Evolutionary conservation across 257 asterid genomes (phyloP), one percentile per base, ranked within the genome.

Genomic region (Lithospermum erythrorhizon): DNA sequence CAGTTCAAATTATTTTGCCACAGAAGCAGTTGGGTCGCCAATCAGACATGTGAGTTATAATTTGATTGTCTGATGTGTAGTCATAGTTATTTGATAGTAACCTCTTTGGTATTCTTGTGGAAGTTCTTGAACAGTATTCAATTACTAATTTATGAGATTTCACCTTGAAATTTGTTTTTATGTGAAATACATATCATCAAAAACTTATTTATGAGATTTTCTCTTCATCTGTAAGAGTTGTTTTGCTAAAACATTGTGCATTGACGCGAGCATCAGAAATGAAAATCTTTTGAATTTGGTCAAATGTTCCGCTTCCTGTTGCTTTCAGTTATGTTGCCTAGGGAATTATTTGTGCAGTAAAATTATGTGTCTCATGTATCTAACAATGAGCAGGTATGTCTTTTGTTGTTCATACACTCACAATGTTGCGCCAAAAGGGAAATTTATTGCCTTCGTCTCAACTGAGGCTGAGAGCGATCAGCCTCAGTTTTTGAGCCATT

Each of bases 381-480:
- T 64, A 25, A 71, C 75, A 56, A 63, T 27, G 63, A n/a, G 59
- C 74, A 90, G 97, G 97, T 90, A 90, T 70, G 73, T 90, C 62
- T 90, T 90, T 63, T 90, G 97, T 68, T 90, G 95, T 76, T 90
- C 97, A 62, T 90, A 87, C 68, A 78, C 97, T 55, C 97, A 90
- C 82, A 90, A 87, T 76, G 96, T 90, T 73, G 97, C 97, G 41
- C 97, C 97, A 3, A 83, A 90, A 81, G 96, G 96, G 61, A 90
- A 90, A 72, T 90, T 69, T 73, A 90, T 90, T 61, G 97, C 96
- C 48, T 87, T 90, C 72, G 96, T 90, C 73, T 87, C 97, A 3
- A 79, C 97, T 5, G 97, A 87, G 65, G 95, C 97, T 16, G 97
- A 90, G 73, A 83, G 95, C 8, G 91, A 90, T 71, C 64, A 87